A percentile compares a stretch with the other conserved stretches of the same genome.
Conservation (phyloP, 352 stramenopile genomes). For the Peronospora farinosa region DNA sequence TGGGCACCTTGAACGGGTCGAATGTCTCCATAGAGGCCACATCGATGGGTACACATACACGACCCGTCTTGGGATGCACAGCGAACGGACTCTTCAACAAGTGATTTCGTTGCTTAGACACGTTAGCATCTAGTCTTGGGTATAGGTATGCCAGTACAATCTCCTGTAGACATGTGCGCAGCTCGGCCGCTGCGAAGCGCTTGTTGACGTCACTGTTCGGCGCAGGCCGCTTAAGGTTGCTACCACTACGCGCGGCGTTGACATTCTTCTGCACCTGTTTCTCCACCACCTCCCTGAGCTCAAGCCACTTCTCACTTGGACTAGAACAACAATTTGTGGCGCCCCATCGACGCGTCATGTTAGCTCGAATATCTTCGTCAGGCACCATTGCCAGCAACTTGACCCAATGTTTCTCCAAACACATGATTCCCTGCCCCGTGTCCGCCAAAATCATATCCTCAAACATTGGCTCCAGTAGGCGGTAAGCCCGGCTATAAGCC, state of each 20-base stretch:
- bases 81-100: constrained; percentile 99
- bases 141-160: constrained; percentile 96
- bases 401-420: constrained; percentile 77
- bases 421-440: constrained; percentile 90
- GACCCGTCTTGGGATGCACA: constrained; percentile 96
- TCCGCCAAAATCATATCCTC: constrained; percentile 85
- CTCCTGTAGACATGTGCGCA: constrained; percentile 90
- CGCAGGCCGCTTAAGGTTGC: constrained; percentile 38
- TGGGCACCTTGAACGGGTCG: constrained; percentile 83
- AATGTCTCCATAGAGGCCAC: constrained; percentile 76
- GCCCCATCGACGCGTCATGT: constrained; percentile 58
- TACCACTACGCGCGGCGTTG: constrained; percentile 38
- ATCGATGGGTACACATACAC: constrained; percentile 97
- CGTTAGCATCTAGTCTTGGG: constrained; percentile 98
- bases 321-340: constrained; percentile 40
- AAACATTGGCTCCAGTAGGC: constrained; percentile 94
- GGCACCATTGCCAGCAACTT: constrained; percentile 92
- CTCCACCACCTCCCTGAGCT: constrained; percentile 67
- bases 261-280: constrained; percentile 53
- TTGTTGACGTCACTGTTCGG: constrained; percentile 40
- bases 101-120: constrained; percentile 99
- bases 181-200: constrained; percentile 53
- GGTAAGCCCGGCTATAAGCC: constrained; percentile 77
- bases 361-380: constrained; percentile 73
- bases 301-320: constrained; percentile 85